Evolutionary conservation across 2,329 filamentous ascomycete species (phyloP), one percentile per base, ranked within the genome.

Genomic region (Apiospora arundinis): DNA sequence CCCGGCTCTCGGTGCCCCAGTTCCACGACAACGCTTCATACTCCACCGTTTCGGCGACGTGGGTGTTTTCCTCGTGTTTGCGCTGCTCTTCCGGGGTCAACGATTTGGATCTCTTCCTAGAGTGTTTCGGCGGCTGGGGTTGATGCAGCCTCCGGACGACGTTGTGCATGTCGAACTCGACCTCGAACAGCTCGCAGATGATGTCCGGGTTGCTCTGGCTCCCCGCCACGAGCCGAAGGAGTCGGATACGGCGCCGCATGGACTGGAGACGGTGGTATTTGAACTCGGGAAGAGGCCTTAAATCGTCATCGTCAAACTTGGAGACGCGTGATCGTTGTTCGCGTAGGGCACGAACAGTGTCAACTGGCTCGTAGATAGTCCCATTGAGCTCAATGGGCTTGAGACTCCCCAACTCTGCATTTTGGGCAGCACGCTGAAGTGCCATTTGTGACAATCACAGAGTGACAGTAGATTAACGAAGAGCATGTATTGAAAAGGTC

Each of bases 181-280:
- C 46, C 16, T 9, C 45, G 16, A 46, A 63, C 37, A 28, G 23
- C 6, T 28, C 68, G 4, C 68, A 81, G 80, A 81, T 70, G 42
- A 45, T 45, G 12, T 45, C 42, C 1, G 42, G 42, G 42, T 18
- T 45, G 42, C 16, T 49, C n/a, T 49, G 48, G n/a, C 48, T 49
- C 12, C 48, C 48, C 4, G 48, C 48, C 8, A 49, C n/a, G 5
- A 49, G 48, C n/a, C 48, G 48, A 14, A 49, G n/a, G 6, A 49
- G 12, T 5, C 48, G n/a, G 9, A 49, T 25, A 1, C 48, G 48
- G n/a, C 48, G 48, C n/a, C n/a, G n/a, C 48, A 49, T 49, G 48
- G 48, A 49, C 48, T 49, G n/a, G 12, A 49, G 48, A 12, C n/a
- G 46, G 12, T 4, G n/a, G 23, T 49, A 49, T 25, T 23, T 25